Conservation (phyloP, 805 yeast species). For the Sugiyamaella floridensis region DNA sequence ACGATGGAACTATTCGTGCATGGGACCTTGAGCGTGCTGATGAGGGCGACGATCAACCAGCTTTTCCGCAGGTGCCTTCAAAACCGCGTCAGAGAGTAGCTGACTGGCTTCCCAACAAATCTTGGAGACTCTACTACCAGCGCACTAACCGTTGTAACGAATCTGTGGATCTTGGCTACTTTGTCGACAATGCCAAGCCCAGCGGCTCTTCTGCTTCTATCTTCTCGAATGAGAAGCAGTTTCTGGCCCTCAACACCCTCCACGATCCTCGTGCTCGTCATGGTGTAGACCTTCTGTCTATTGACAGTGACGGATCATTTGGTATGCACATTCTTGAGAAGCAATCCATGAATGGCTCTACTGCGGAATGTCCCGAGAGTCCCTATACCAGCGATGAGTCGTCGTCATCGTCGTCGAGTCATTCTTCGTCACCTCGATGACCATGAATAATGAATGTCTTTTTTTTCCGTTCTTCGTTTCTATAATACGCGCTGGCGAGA, state of each 20-base stretch:
- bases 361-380: slow-evolving; percentile 1
- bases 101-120: slow-evolving; percentile 18
- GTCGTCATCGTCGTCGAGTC: slow-evolving; percentile 1
- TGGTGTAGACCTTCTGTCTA: slow-evolving; percentile 18
- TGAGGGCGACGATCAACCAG: slow-evolving; percentile 3
- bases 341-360: slow-evolving; percentile 2
- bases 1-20: slow-evolving; percentile 60
- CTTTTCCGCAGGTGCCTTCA: not conserved
- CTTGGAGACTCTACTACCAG: slow-evolving; percentile 26
- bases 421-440: slow-evolving; percentile 11
- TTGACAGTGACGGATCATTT: slow-evolving; percentile 28
- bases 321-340: slow-evolving; percentile 26
- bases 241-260: slow-evolving; percentile 20
- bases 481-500: no score
- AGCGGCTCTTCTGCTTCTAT: slow-evolving; percentile 19
- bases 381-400: not conserved
- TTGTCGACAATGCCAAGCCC: slow-evolving; percentile 19
- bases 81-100: slow-evolving; percentile 1
- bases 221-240: slow-evolving; percentile 25
- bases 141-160: slow-evolving; percentile 21
- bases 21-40: slow-evolving; percentile 45
- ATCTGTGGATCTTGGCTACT: slow-evolving; percentile 14
- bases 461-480: no score
- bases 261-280: not conserved
- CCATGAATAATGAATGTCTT: slow-evolving; percentile 8